These are phyloP conservation scores for Magnusiomyces sp. DNA, from an alignment of 1,139 yeast species.

Conservation along the genomic window DNA sequence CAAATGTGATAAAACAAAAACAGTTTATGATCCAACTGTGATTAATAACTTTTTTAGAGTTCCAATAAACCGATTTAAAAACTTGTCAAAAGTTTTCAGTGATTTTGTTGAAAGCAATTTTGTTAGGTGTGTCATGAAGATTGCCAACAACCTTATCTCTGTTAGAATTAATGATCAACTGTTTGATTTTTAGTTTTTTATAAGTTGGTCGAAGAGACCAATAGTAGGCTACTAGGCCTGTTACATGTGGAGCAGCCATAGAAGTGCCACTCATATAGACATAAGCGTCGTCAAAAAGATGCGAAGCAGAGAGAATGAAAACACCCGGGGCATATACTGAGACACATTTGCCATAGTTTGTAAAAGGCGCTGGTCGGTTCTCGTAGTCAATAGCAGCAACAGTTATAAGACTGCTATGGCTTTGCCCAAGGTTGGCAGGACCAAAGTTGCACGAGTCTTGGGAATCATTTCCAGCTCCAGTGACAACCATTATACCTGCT, in stretches of 20 bases:
- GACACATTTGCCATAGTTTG: constrained; percentile 73
- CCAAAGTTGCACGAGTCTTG: constrained; percentile 80
- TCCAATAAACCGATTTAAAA: too few relatives aligned
- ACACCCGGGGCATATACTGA: constrained; percentile 83
- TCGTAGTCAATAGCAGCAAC: constrained; percentile 77
- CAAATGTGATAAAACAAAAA: too few relatives aligned
- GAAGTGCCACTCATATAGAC: constrained; percentile 81
- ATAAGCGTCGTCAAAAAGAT: constrained; percentile 58
- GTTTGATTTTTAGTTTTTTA: constrained; percentile 8
- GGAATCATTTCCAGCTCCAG: constrained; percentile 84
- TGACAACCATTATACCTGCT: constrained; percentile 76
- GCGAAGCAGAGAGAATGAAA: constrained; percentile 57
- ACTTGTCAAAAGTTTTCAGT: too few relatives aligned
- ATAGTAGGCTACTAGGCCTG: constrained; percentile 43
- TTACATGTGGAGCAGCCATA: constrained; percentile 88
- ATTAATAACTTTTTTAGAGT: too few relatives aligned
- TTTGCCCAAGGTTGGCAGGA: constrained; percentile 60
- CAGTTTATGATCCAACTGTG: too few relatives aligned
- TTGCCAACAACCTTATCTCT: constrained; percentile 17
- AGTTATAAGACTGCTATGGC: constrained; percentile 40
- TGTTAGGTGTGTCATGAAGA: constrained; percentile 21
- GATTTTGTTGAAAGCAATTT: constrained; percentile 23
- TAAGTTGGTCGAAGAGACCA: constrained; percentile 12
- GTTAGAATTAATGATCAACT: constrained; percentile 20
- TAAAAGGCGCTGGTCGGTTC: constrained; percentile 44